These are phyloP conservation scores for Aspergillus flavus DNA, from an alignment of 2,329 filamentous ascomycete genomes.

Conservation along the genomic window DNA sequence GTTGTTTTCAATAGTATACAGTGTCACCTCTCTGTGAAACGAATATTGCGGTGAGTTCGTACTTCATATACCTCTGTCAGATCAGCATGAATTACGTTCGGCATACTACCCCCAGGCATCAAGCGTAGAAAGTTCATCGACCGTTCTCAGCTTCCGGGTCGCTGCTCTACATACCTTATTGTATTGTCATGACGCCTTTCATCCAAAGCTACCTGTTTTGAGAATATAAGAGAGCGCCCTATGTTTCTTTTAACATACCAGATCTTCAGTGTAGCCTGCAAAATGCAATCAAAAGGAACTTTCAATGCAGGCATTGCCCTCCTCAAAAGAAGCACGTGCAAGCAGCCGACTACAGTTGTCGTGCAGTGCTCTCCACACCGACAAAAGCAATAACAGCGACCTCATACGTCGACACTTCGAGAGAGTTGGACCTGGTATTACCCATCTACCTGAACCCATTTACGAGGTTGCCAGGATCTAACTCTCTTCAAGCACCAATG, in stretches of 20 bases:
- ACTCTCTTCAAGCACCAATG: neutral
- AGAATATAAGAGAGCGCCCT: no score
- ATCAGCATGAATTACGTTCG: no score
- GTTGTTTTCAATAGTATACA: neutral
- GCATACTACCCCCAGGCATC: no score
- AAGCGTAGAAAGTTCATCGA: no score
- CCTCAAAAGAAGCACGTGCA: neutral
- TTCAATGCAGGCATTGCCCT: neutral
- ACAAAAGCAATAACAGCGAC: neutral
- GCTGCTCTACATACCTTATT: no score
- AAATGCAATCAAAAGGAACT: neutral
- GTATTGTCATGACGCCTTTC: no score
- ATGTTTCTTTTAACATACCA: no score
- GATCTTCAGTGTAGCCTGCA: neutral
- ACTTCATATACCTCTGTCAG: neutral
- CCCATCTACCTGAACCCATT: neutral
- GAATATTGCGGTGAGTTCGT: neutral
- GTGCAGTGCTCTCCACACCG: neutral
- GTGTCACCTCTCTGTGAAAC: neutral
- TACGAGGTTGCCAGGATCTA: neutral
- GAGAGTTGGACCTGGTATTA: neutral
- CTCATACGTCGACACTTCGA: neutral
- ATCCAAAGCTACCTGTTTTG: no score
- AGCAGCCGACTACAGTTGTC: neutral
- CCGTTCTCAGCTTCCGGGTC: no score